Evolutionary conservation across 805 yeast genomes (phyloP).

Genomic region (Nakazawaea pomicola): DNA sequence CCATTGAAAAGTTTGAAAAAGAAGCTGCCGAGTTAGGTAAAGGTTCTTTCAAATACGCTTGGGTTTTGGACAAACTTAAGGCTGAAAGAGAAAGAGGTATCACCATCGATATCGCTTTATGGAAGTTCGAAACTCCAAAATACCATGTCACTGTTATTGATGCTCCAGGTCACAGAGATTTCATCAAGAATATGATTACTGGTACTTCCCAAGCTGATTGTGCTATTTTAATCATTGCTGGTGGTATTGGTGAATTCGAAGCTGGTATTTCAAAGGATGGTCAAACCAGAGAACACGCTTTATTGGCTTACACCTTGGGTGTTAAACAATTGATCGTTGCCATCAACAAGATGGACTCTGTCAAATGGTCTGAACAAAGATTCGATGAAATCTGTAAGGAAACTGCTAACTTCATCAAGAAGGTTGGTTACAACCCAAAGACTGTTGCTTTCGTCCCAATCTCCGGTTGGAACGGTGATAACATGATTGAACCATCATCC

Average conservation of each 20-base stretch:
- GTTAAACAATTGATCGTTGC: slow-evolving; percentile 84
- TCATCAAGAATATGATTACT: slow-evolving; percentile 93
- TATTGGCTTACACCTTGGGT: slow-evolving; percentile 86
- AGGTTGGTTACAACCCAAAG: slow-evolving; percentile 82
- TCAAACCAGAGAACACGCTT: slow-evolving; percentile 94
- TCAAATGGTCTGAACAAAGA: slow-evolving; percentile 80
- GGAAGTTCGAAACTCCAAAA: slow-evolving; percentile 90
- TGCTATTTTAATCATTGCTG: slow-evolving; percentile 86
- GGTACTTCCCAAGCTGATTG: slow-evolving; percentile 94
- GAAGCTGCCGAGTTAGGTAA: slow-evolving; percentile 97
- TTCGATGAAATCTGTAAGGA: slow-evolving; percentile 75
- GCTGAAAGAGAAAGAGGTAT: slow-evolving; percentile 98
- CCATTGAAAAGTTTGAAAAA: slow-evolving; percentile 96
- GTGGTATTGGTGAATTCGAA: slow-evolving; percentile 93
- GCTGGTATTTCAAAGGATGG: slow-evolving; percentile 94
- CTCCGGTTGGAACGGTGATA: slow-evolving; percentile 92
- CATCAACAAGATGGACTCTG: slow-evolving; percentile 93
- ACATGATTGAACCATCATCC: slow-evolving; percentile 79
- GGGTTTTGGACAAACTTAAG: slow-evolving; percentile 94
- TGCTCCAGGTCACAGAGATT: slow-evolving; percentile 96
- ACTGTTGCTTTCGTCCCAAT: slow-evolving; percentile 84
- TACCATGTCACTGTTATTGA: slow-evolving; percentile 88
- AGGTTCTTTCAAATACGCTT: slow-evolving; percentile 97
- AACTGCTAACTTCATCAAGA: slow-evolving; percentile 74
- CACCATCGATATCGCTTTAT: slow-evolving; percentile 89